These are phyloP conservation scores for Saturnispora sekii DNA, from an alignment of 805 yeast species.

Conservation along the genomic window DNA sequence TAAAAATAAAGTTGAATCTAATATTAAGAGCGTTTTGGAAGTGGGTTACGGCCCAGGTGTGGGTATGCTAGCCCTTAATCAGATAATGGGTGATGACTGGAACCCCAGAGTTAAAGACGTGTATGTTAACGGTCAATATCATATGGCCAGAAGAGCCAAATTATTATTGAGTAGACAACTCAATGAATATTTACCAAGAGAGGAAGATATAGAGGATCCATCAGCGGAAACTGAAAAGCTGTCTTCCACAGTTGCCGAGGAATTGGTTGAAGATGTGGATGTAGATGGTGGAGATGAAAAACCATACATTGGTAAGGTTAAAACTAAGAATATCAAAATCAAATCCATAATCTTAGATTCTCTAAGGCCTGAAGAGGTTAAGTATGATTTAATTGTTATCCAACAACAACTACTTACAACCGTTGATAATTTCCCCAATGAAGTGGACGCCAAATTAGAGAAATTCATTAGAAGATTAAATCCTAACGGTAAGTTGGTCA, in stretches of 20 bases:
- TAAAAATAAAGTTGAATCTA: constrained; percentile 45
- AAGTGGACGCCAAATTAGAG: constrained; percentile 61
- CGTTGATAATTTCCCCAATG: constrained; percentile 52
- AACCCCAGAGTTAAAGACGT: constrained; percentile 58
- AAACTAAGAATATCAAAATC: constrained; percentile 44
- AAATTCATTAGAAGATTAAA: constrained; percentile 49
- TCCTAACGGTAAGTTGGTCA: constrained; percentile 71
- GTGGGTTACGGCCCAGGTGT: constrained; percentile 89
- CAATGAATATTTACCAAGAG: constrained; percentile 33
- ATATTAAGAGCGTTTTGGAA: constrained; percentile 49
- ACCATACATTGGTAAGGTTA: constrained; percentile 39
- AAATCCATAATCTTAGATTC: constrained; percentile 46
- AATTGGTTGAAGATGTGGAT: too few relatives aligned
- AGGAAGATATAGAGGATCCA: constrained; percentile 31
- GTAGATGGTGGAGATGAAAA: constrained; percentile 14
- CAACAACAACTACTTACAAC: constrained; percentile 66
- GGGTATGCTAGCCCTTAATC: constrained; percentile 82
- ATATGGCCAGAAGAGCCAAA: constrained; percentile 77
- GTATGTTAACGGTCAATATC: constrained; percentile 55
- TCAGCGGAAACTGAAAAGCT: constrained; percentile 22
- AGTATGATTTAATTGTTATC: constrained; percentile 76
- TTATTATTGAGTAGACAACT: constrained; percentile 61
- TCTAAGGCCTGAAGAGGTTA: constrained; percentile 37
- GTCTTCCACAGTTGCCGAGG: neutral
- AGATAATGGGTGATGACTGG: constrained; percentile 60